Evolutionary conservation across 2,329 filamentous ascomycete genomes (phyloP).

Genomic region (Ophiocordyceps australis): DNA sequence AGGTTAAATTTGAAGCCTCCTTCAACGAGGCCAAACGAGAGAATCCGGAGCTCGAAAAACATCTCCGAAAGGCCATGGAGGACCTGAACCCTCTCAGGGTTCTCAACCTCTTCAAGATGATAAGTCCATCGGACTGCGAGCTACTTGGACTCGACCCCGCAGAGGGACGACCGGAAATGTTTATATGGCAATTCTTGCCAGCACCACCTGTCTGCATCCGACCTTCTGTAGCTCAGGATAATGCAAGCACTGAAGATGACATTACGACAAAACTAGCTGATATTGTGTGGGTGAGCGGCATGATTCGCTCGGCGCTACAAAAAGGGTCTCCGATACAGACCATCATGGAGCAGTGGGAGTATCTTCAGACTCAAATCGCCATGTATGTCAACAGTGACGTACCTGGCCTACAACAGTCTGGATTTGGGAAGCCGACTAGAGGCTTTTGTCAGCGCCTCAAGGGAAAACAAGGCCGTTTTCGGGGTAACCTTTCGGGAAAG

Average conservation of each 20-base stretch:
- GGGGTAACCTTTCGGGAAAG: constrained; percentile 92
- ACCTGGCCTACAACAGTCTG: constrained; percentile 76
- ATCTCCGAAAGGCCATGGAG: constrained; percentile 81
- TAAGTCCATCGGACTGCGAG: constrained; percentile 74
- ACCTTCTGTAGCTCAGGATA: constrained; percentile 85
- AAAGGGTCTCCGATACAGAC: constrained; percentile 74
- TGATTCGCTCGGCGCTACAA: constrained; percentile 65
- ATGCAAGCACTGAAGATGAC: constrained; percentile 87
- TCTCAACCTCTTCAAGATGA: constrained; percentile 78
- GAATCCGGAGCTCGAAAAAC: constrained; percentile 74
- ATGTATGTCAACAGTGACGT: constrained; percentile 98
- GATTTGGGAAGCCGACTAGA: constrained; percentile 73
- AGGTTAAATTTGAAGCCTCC: constrained; percentile 70
- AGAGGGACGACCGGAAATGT: constrained; percentile 86
- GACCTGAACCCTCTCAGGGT: constrained; percentile 83
- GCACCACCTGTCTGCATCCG: constrained; percentile 88
- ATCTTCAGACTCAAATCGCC: constrained; percentile 82
- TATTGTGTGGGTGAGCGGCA: constrained; percentile 80
- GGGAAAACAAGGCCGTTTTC: constrained; percentile 92
- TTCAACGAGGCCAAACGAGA: constrained; percentile 63
- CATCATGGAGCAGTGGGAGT: constrained; percentile 98
- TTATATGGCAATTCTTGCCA: constrained; percentile 92
- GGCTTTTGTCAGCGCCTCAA: constrained; percentile 93
- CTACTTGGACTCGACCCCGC: constrained; percentile 73
- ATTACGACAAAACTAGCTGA: constrained; percentile 94